These are phyloP conservation scores for Curvularia hawaiiensis DNA, from an alignment of 2,329 filamentous ascomycete species.

Conservation along the genomic window DNA sequence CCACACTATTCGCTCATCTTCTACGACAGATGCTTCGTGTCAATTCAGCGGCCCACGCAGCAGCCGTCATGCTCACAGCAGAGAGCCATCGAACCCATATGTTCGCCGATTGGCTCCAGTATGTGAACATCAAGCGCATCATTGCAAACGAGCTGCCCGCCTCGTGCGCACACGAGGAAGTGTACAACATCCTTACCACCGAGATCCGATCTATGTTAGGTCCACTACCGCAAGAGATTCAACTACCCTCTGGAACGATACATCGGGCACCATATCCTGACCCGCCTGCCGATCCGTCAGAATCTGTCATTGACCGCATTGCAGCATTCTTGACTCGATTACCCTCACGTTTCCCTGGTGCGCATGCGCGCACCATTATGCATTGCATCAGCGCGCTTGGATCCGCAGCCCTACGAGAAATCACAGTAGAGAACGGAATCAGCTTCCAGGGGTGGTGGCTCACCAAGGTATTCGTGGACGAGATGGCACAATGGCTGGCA, in stretches of 20 bases:
- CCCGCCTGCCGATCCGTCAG: conserved; percentile 33
- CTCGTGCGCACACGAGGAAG: conserved; percentile 58
- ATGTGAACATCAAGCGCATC: conserved; percentile 62
- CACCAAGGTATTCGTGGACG: conserved; percentile 92
- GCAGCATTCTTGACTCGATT: conserved; percentile 73
- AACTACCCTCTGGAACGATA: conserved; percentile 63
- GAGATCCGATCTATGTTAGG: conserved; percentile 75
- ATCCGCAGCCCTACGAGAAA: conserved; percentile 77
- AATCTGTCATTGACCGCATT: conserved; percentile 76
- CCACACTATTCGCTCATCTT: conserved; percentile 84
- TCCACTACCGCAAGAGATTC: conserved; percentile 69
- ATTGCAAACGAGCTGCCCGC: conserved; percentile 61
- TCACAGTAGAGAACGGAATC: conserved; percentile 77
- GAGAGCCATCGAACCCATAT: conserved; percentile 91
- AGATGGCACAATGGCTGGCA: conserved; percentile 89
- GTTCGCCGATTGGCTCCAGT: conserved; percentile 86
- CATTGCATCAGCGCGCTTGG: conserved; percentile 77
- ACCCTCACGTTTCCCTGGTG: conserved; percentile 73
- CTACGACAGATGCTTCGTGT: conserved; percentile 87
- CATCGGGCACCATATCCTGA: conserved; percentile 38
- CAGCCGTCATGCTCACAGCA: conserved; percentile 89
- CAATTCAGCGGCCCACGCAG: conserved; percentile 91
- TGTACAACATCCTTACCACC: conserved; percentile 59
- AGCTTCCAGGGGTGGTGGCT: conserved; percentile 95
- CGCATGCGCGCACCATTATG: conserved; percentile 73